A percentile compares a stretch with the other conserved stretches of the same genome.
phyloP scores from a whole-genome alignment of 148 eudicot genomes.

The Cornus suecica region DNA sequence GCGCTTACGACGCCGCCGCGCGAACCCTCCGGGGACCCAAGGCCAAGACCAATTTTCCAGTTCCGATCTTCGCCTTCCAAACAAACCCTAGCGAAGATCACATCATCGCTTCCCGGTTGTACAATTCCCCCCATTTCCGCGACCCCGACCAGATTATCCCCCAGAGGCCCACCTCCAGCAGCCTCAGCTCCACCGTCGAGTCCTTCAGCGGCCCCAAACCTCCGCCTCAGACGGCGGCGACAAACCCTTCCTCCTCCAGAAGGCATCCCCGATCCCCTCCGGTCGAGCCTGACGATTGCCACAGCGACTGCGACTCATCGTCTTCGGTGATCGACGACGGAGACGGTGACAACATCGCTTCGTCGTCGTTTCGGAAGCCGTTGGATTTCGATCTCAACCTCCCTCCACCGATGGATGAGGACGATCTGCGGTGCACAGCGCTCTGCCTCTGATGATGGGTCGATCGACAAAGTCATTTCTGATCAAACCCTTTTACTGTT shows the following conservation, averaged over 20 bases:
- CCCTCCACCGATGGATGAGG: conserved; percentile 31
- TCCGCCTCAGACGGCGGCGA: conserved; percentile 3
- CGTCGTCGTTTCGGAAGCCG: conserved; percentile 26
- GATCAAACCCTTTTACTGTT: neutral
- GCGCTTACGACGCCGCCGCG: conserved; percentile 74
- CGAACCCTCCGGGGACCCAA: conserved; percentile 55
- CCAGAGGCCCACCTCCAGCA: conserved; percentile 52
- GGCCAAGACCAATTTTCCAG: conserved; percentile 70
- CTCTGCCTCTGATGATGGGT: conserved; percentile 34
- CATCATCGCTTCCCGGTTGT: conserved; percentile 13
- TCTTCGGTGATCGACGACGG: conserved; percentile 46
- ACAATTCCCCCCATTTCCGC: conserved; percentile 19
- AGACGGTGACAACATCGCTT: conserved; percentile 23
- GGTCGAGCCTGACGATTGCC: conserved; percentile 29
- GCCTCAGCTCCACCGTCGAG: conserved; percentile 75
- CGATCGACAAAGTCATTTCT: conserved; percentile 18
- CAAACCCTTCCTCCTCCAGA: too few relatives aligned
- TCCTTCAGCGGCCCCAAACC: conserved; percentile 45
- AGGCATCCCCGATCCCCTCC: conserved; percentile 23
- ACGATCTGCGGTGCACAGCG: conserved; percentile 33
- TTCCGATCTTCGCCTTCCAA: conserved; percentile 1
- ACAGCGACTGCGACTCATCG: conserved; percentile 59
- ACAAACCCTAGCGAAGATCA: conserved; percentile 21
- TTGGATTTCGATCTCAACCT: conserved; percentile 46
- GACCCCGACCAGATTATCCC: conserved; percentile 24